Conservation (phyloP, 164 flowering plant genomes). For the Brasenia schreberi region DNA sequence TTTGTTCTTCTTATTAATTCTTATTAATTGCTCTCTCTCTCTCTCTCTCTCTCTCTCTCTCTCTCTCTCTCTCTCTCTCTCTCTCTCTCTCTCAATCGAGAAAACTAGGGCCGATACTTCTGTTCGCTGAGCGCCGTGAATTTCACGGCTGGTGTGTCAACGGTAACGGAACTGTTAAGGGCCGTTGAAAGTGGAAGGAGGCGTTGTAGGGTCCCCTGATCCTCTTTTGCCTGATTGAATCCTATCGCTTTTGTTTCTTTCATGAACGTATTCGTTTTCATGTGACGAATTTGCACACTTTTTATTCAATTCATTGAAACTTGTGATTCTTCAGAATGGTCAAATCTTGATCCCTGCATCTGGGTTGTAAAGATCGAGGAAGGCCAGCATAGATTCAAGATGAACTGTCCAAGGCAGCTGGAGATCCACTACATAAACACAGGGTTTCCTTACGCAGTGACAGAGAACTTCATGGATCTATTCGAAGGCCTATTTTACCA, state of each 20-base stretch:
- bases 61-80: slow-evolving; percentile 9
- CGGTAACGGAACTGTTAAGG: neutral
- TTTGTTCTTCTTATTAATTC: slow-evolving; percentile 32
- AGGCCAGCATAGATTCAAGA: slow-evolving; percentile 5
- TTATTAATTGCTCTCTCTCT: slow-evolving; percentile 4
- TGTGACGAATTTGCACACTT: too few species aligned
- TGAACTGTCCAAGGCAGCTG: slow-evolving; percentile 40
- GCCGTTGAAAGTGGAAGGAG: neutral
- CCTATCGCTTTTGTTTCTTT: neutral
- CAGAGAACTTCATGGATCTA: slow-evolving; percentile 64
- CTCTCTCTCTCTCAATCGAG: slow-evolving; percentile 6
- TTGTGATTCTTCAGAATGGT: neutral
- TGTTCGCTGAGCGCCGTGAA: neutral
- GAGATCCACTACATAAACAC: slow-evolving; percentile 64
- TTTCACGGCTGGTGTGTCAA: neutral
- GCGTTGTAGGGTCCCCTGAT: neutral
- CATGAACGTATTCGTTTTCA: too few species aligned
- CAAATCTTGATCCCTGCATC: neutral
- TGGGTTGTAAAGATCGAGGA: neutral
- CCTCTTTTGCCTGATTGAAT: neutral
- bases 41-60: slow-evolving; percentile 7
- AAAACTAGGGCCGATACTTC: neutral
- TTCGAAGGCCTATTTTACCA: slow-evolving; percentile 44
- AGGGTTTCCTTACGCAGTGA: slow-evolving; percentile 53
- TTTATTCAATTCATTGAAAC: neutral